Evolutionary conservation across 1,139 yeast species (phyloP), one percentile per base, ranked within the genome.

Genomic region (Geotrichum reessii): DNA sequence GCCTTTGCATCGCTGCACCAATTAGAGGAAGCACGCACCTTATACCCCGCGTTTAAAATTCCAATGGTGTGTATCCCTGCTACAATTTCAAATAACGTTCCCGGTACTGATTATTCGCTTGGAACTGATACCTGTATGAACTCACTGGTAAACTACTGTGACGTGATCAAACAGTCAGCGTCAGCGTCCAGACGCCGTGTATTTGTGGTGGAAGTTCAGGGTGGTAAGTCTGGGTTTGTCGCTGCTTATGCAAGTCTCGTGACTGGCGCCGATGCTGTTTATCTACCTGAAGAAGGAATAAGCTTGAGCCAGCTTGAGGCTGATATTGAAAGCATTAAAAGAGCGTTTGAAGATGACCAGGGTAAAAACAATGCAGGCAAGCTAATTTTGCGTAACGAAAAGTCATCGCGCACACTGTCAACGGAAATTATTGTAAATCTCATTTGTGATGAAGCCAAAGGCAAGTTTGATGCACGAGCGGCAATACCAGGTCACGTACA

Each of bases 401-500:
- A 85, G 68, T 95, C 98, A 1, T 86, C 96, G 24, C 77, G 81
- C 61, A 91, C 92, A 33, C 85, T 89, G 71, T 79, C 92, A 37
- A 89, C 98, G 7, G 84, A 87, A 62, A 80, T 87, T 62, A 80
- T 93, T 67, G 91, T 96, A 33, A 85, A 88, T 61, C 89, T 93
- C 63, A 84, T 92, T 67, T 83, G 84, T 64, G 86, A 87, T 64
- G 93, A 90, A 67, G 83, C 91, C 49, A 77, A 81, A 55, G 86
- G 87, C 55, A 79, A 81, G 63, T 93, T 91, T 70, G 97, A 92
- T 69, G 88, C 95, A 21, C 86, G 96, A 73, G 91, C 96, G 3
- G 99, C 99, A 17, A 85, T 92, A 58, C 99, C 99, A 12, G 99
- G 99, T 31, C 99, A 93, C 71, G 95, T 91, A 57, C 99, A 93